Evolutionary conservation across 768 basidiomycete species (phyloP).

Genomic region (Podaxis carcinomalis): DNA sequence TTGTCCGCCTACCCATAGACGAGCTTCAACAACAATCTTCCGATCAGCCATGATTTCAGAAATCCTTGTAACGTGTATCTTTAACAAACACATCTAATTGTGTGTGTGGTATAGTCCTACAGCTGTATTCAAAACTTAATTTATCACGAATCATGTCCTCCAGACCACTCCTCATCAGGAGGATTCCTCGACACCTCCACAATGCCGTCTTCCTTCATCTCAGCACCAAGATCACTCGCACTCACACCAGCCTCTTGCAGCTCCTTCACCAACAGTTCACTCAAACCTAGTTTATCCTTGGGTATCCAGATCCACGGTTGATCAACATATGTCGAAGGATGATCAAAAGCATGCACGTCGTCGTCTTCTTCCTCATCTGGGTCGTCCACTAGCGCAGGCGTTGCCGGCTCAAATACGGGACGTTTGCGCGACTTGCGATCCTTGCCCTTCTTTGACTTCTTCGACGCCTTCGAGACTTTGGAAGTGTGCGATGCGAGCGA

Average conservation of each 20-base stretch:
- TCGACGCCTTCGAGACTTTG: constrained; percentile 13
- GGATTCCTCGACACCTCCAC: constrained; percentile 43
- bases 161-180: constrained; percentile 40
- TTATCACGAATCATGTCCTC: constrained; percentile 30
- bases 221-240: constrained; percentile 41
- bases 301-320: constrained; percentile 48
- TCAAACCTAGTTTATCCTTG: constrained; percentile 37
- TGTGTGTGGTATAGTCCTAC: background rate
- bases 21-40: constrained; percentile 41
- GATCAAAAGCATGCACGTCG: constrained; percentile 43
- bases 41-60: constrained; percentile 14
- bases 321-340: constrained; percentile 41
- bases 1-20: constrained; percentile 73
- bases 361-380: constrained; percentile 28
- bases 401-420: constrained; percentile 25
- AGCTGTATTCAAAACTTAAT: background rate
- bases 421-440: constrained; percentile 7
- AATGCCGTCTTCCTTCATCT: constrained; percentile 38
- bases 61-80: background rate
- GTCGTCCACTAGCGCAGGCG: constrained; percentile 24
- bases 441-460: constrained; percentile 14
- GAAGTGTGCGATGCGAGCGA: background rate
- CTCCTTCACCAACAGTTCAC: constrained; percentile 31
- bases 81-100: background rate
- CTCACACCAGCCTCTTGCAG: constrained; percentile 33